These are phyloP conservation scores for Termitomyces titanicus DNA, from an alignment of 768 basidiomycete species.

Conservation along the genomic window DNA sequence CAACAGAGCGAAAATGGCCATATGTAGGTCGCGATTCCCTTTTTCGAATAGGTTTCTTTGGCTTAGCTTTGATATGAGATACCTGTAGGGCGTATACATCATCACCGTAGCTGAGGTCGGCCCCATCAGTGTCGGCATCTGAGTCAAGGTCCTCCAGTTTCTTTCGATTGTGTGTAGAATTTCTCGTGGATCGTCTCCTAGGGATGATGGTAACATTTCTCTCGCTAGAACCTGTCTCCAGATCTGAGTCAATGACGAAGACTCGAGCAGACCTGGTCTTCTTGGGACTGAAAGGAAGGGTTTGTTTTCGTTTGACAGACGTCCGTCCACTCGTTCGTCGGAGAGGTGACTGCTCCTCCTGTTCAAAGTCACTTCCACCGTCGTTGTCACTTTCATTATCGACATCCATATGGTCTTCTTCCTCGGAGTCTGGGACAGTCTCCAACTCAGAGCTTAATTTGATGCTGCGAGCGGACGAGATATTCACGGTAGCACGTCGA, in stretches of 20 bases:
- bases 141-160: constrained; percentile 27
- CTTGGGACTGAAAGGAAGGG: constrained; percentile 65
- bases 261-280: constrained; percentile 47
- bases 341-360: constrained; percentile 12
- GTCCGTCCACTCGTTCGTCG: constrained; percentile 19
- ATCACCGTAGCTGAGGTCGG: constrained; percentile 31
- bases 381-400: constrained; percentile 20
- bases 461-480: constrained; percentile 23
- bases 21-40: constrained; percentile 36
- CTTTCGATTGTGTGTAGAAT: constrained; percentile 46
- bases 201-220: constrained; percentile 23
- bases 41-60: constrained; percentile 18
- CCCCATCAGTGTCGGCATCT: constrained; percentile 20
- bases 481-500: constrained; percentile 18
- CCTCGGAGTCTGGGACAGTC: constrained; percentile 30
- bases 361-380: constrained; percentile 17
- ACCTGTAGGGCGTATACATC: constrained; percentile 17
- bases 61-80: constrained; percentile 10
- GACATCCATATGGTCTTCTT: constrained; percentile 24
- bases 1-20: constrained; percentile 40
- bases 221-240: constrained; percentile 21
- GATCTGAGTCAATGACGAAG: constrained; percentile 33
- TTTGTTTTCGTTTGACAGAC: constrained; percentile 19
- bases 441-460: constrained; percentile 23
- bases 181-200: constrained; percentile 49